These are phyloP conservation scores for Apophysomyces trapeziformis DNA, from an alignment of 371 early-diverging fungal genomes.

Conservation along the genomic window DNA sequence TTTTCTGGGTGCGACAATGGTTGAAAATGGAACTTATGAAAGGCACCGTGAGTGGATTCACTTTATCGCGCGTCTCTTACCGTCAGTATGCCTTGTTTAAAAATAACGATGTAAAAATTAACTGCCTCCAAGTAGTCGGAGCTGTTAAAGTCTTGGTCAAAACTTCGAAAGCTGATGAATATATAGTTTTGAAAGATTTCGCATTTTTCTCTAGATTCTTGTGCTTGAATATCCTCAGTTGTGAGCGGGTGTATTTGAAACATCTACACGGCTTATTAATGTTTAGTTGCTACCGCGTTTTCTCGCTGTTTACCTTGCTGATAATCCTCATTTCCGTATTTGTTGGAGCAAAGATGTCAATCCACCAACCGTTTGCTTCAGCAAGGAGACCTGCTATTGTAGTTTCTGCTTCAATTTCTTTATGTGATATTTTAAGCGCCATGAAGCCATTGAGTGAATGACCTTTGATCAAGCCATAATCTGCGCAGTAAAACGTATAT, in stretches of 20 bases:
- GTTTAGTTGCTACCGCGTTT: slow-evolving; percentile 6
- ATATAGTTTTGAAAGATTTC: slow-evolving; percentile 92
- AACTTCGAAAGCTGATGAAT: slow-evolving; percentile 87
- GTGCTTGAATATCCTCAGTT: slow-evolving; percentile 89
- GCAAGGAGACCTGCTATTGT: slow-evolving; percentile 40
- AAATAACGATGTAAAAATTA: slow-evolving; percentile 85
- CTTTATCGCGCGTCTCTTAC: slow-evolving; percentile 33
- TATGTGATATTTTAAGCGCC: slow-evolving; percentile 21
- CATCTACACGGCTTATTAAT: slow-evolving; percentile 33
- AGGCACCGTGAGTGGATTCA: neutral
- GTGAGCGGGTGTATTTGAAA: slow-evolving; percentile 86
- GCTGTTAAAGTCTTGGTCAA: slow-evolving; percentile 73
- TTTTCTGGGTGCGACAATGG: slow-evolving; percentile 65
- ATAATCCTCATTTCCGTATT: slow-evolving; percentile 78
- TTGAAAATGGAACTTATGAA: slow-evolving; percentile 61
- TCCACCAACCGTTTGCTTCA: slow-evolving; percentile 78
- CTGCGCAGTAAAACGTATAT: slow-evolving; percentile 63
- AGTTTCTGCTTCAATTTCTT: neutral
- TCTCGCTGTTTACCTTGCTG: slow-evolving; percentile 52
- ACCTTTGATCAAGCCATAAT: slow-evolving; percentile 54
- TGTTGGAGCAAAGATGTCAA: slow-evolving; percentile 84
- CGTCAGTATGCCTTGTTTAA: slow-evolving; percentile 64
- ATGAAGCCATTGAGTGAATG: slow-evolving; percentile 53
- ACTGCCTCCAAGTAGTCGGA: slow-evolving; percentile 77
- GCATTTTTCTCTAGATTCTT: slow-evolving; percentile 93